Evolutionary conservation across 2,329 filamentous ascomycete species (phyloP).

Genomic region (Chaetomiaceae sp.): DNA sequence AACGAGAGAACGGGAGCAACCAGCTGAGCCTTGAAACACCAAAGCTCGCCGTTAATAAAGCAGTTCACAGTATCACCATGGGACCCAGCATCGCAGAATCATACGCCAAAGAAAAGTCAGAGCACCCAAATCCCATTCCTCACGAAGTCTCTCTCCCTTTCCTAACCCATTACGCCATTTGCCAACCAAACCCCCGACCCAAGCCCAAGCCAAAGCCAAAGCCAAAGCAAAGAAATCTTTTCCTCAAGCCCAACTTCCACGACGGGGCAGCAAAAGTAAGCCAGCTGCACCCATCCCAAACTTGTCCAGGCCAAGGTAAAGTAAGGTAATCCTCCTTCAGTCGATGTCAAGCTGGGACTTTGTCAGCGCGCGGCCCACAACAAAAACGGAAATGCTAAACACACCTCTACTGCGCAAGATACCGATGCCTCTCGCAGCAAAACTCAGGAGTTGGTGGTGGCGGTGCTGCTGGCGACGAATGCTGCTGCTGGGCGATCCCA

Average conservation of each 20-base stretch:
- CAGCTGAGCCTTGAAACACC: too few species aligned
- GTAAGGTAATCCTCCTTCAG: neutral
- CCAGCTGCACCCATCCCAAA: neutral
- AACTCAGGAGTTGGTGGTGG: neutral
- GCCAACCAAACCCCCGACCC: too few species aligned
- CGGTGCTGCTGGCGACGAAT: too few species aligned
- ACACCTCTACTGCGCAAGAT: slow-evolving; percentile 1
- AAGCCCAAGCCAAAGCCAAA: neutral
- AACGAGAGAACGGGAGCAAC: too few species aligned
- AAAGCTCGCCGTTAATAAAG: too few species aligned
- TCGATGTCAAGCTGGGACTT: neutral
- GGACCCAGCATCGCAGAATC: too few species aligned
- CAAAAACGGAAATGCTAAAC: neutral
- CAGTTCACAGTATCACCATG: too few species aligned
- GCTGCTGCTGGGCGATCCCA: too few species aligned
- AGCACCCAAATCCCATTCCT: too few species aligned
- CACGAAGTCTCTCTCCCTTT: too few species aligned
- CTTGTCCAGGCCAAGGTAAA: neutral
- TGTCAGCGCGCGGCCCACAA: neutral
- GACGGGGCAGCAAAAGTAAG: neutral
- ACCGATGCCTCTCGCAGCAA: neutral
- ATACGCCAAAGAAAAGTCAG: too few species aligned
- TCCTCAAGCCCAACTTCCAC: neutral
- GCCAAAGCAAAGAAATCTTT: neutral
- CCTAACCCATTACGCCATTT: too few species aligned